These are phyloP conservation scores for Plantago elongata DNA, from an alignment of 257 asterid genomes.

Conservation along the genomic window DNA sequence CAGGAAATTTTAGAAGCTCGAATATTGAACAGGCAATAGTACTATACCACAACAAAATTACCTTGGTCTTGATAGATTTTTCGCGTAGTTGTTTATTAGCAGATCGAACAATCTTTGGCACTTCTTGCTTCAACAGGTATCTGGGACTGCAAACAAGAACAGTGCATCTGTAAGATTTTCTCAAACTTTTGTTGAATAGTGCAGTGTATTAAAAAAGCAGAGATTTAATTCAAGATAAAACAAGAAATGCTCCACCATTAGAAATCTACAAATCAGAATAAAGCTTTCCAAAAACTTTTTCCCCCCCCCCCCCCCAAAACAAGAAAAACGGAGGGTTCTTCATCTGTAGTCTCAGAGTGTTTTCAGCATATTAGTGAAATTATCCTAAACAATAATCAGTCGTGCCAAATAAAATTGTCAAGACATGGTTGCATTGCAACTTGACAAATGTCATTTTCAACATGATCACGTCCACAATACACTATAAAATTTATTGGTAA, in stretches of 20 bases:
- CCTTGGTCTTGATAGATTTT: conserved; percentile 97
- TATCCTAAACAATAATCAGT: too few relatives aligned
- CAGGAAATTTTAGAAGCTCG: conserved; percentile 14
- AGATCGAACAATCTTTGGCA: conserved; percentile 91
- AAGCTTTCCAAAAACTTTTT: too few relatives aligned
- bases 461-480: too few relatives aligned
- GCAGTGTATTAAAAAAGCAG: neutral
- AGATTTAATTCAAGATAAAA: conserved; percentile 9
- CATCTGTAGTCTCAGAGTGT: too few relatives aligned
- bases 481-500: too few relatives aligned
- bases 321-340: too few relatives aligned
- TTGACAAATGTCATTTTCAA: too few relatives aligned
- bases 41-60: conserved; percentile 20
- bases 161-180: conserved; percentile 5
- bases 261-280: neutral
- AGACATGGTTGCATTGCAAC: too few relatives aligned
- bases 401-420: too few relatives aligned
- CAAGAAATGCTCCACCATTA: conserved; percentile 9
- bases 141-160: conserved; percentile 64
- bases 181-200: conserved; percentile 5
- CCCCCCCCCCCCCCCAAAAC: too few relatives aligned
- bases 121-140: conserved; percentile 93
- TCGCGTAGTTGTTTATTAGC: conserved; percentile 88
- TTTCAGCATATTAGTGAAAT: too few relatives aligned
- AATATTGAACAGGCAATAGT: conserved; percentile 3